These are phyloP conservation scores for Tilletia caries DNA, from an alignment of 1,284 basidiomycete species.

Conservation along the genomic window DNA sequence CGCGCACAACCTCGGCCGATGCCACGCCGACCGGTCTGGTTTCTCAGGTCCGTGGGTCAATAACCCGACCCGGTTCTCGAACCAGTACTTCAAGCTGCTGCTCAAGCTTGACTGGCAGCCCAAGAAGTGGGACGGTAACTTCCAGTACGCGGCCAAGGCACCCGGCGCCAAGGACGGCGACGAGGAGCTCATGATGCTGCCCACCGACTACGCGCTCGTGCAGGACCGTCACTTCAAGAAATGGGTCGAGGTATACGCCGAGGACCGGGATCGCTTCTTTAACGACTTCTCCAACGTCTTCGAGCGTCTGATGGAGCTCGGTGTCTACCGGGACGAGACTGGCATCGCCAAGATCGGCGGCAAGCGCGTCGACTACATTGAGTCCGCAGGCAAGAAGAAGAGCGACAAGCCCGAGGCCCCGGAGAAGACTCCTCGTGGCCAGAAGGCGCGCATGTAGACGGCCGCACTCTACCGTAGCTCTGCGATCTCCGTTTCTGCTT, in stretches of 20 bases:
- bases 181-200: constrained; percentile 61
- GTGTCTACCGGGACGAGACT: constrained; percentile 50
- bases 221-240: constrained; percentile 48
- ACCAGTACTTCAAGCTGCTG: constrained; percentile 55
- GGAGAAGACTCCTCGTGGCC: constrained; percentile 4
- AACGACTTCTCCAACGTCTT: constrained; percentile 58
- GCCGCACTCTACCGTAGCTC: too few relatives aligned
- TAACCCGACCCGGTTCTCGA: constrained; percentile 48
- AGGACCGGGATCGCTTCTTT: constrained; percentile 61
- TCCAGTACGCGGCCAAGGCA: constrained; percentile 49
- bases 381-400: constrained; percentile 46
- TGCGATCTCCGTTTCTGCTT: neutral
- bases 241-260: constrained; percentile 56
- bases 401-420: constrained; percentile 21
- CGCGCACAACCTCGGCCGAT: constrained; percentile 59
- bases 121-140: constrained; percentile 59
- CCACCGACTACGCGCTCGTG: constrained; percentile 53
- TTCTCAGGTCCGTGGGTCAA: constrained; percentile 53
- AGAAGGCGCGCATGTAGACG: constrained; percentile 12
- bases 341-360: constrained; percentile 47
- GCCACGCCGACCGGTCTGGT: constrained; percentile 47
- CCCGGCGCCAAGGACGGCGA: constrained; percentile 52
- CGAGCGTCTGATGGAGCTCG: constrained; percentile 53
- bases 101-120: constrained; percentile 58
- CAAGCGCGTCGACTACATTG: constrained; percentile 37